Percentiles rank a stretch among this genome's conserved stretches.
Evolutionary conservation across 148 eudicot genomes (phyloP).

Genomic region (Oxyria digyna): DNA sequence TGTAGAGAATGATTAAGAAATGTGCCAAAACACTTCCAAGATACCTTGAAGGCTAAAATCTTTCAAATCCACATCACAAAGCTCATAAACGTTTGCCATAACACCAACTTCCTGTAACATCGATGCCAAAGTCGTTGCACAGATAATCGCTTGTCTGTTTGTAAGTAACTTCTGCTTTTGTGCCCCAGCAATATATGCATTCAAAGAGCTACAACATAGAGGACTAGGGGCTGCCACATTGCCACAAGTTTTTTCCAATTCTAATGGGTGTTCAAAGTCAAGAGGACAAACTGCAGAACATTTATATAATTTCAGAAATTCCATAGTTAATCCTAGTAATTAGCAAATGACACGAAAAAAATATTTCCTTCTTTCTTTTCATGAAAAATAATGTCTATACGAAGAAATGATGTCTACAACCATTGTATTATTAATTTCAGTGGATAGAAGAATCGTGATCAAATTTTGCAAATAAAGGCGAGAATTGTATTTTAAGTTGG

Average conservation of each 20-base stretch:
- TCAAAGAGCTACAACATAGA: conserved; percentile 41
- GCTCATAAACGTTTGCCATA: conserved; percentile 73
- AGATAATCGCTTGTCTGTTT: conserved; percentile 80
- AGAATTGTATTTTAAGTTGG: background rate
- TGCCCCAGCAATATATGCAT: conserved; percentile 49
- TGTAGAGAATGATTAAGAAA: conserved; percentile 1
- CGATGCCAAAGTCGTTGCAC: conserved; percentile 70
- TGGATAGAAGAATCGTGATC: background rate
- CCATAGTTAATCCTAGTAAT: no score
- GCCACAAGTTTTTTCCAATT: conserved; percentile 67
- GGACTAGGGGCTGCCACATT: conserved; percentile 81
- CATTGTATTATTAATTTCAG: background rate
- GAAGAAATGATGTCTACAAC: no score
- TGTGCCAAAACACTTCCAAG: background rate
- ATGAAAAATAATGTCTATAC: no score
- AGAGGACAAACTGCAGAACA: conserved; percentile 78
- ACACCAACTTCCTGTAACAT: conserved; percentile 81
- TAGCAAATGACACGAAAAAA: no score
- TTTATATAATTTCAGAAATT: no score
- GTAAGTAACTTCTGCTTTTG: conserved; percentile 87
- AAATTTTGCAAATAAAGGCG: background rate
- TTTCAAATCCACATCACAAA: conserved; percentile 88
- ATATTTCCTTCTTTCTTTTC: no score
- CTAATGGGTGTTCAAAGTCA: conserved; percentile 53
- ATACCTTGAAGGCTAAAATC: conserved; percentile 92